These are phyloP conservation scores for Fusarium camptoceras DNA, from an alignment of 2,329 filamentous ascomycete species.

Conservation along the genomic window DNA sequence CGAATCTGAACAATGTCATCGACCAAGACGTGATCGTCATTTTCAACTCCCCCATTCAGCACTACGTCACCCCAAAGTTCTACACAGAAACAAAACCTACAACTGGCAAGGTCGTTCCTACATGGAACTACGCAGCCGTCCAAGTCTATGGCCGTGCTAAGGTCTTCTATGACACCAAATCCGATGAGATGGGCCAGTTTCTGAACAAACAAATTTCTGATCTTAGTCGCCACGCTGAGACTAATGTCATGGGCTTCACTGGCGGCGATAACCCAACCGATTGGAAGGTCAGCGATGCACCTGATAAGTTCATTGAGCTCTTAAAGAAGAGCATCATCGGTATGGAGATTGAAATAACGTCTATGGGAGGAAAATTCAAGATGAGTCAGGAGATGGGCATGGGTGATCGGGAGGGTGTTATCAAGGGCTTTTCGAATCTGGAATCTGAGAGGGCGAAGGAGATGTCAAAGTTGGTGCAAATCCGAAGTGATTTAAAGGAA, in stretches of 20 bases:
- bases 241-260: slow-evolving; percentile 66
- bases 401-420: slow-evolving; percentile 67
- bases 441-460: slow-evolving; percentile 47
- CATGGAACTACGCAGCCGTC: slow-evolving; percentile 76
- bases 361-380: slow-evolving; percentile 72
- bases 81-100: slow-evolving; percentile 73
- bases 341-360: slow-evolving; percentile 67
- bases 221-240: slow-evolving; percentile 64
- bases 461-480: slow-evolving; percentile 51
- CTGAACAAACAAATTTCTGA: slow-evolving; percentile 65
- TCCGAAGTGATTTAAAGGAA: slow-evolving; percentile 47
- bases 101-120: slow-evolving; percentile 75
- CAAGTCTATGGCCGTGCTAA: slow-evolving; percentile 71
- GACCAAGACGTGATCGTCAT: slow-evolving; percentile 70
- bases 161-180: slow-evolving; percentile 63
- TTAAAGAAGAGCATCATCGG: slow-evolving; percentile 70
- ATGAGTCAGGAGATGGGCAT: slow-evolving; percentile 71
- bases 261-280: slow-evolving; percentile 49
- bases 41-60: slow-evolving; percentile 68
- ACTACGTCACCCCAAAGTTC: slow-evolving; percentile 77
- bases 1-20: slow-evolving; percentile 46
- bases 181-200: slow-evolving; percentile 57
- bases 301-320: slow-evolving; percentile 65
- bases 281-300: slow-evolving; percentile 71
- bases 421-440: slow-evolving; percentile 63